Base-by-base conservation (phyloP, 768 basidiomycete species). In the Suillus occidentalis region DNA sequence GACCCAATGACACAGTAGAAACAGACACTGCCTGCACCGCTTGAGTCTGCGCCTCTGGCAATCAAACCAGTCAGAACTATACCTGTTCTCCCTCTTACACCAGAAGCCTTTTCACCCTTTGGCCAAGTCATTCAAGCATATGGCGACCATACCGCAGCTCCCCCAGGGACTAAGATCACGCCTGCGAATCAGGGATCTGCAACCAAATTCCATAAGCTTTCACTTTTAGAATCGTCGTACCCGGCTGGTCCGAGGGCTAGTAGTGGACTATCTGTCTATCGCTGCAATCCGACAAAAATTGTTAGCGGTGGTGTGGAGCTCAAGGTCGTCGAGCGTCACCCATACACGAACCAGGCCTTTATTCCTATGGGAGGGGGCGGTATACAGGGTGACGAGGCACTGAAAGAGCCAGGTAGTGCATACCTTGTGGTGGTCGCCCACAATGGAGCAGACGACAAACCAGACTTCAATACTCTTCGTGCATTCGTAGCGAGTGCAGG, bases 111-210 rank as follows among this genome's bases (percentile, higher is more conserved):
- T 76, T 84, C 86, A 25, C 86, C 92, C 0, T 99, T 90, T 77
- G 97, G 97, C 0, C 84, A 92, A 70, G 95, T 99, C 62, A 84
- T 98, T 58, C 94, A 99, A 78, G 95, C 90, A 2, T 97, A 91
- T 74, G 79, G 82, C 1, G 87, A 92, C 71, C 81, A 84, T 50
- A 75, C 84, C 16, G 84, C 88, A 14, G 89, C 86, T 6, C 89
- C 94, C 1, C 86, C 85, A 60, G 87, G 84, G 10, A 84, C 86
- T 45, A 87, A 85, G 70, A 84, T 94, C 61, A 94, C 94, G 4
- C 79, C 84, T 20, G 95, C 94, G 36, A 99, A 99, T 76, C 89
- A 86, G 67, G 95, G 93, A 49, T 93, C 94, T 4, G 97, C 97
- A 0, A 83, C 77, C 70, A 99, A 99, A 77, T 98, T 91, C 79